Percentiles rank a stretch among this genome's conserved stretches.
Conservation (phyloP, 1,139 yeast genomes). For the Blastobotrys proliferans region DNA sequence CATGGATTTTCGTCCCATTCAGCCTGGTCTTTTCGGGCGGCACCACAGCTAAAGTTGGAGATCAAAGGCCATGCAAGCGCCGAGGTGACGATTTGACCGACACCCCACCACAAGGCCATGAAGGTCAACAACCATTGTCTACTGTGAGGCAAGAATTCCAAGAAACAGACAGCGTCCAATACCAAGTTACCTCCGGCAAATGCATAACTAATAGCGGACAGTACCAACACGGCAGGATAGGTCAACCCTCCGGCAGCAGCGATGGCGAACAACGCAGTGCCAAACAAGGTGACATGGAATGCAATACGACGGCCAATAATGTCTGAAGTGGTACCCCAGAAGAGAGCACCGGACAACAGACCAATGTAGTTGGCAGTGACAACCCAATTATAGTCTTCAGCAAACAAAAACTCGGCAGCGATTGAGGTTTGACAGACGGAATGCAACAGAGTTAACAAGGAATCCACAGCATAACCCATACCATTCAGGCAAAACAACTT, state of each 20-base stretch:
- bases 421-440: constrained; percentile 38
- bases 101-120: constrained; percentile 59
- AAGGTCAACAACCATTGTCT: constrained; percentile 52
- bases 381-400: constrained; percentile 33
- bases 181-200: constrained; percentile 55
- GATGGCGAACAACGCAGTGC: constrained; percentile 51
- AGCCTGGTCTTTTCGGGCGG: constrained; percentile 25
- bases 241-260: constrained; percentile 50
- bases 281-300: constrained; percentile 49
- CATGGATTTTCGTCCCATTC: constrained; percentile 30
- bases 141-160: constrained; percentile 53
- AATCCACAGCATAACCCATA: constrained; percentile 64
- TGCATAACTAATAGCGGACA: constrained; percentile 38
- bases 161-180: constrained; percentile 54
- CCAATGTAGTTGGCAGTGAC: constrained; percentile 46
- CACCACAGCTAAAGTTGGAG: constrained; percentile 45
- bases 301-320: constrained; percentile 54
- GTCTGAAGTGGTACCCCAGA: constrained; percentile 59
- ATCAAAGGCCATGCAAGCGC: constrained; percentile 54
- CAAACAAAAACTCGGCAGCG: constrained; percentile 23
- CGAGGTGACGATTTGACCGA: constrained; percentile 55
- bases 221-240: constrained; percentile 44
- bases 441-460: constrained; percentile 49
- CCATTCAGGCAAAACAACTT: constrained; percentile 38
- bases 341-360: constrained; percentile 50